A percentile compares a stretch with the other conserved stretches of the same genome.
phyloP scores from a whole-genome alignment of 2,329 filamentous ascomycete genomes.

The Botryotinia convoluta region DNA sequence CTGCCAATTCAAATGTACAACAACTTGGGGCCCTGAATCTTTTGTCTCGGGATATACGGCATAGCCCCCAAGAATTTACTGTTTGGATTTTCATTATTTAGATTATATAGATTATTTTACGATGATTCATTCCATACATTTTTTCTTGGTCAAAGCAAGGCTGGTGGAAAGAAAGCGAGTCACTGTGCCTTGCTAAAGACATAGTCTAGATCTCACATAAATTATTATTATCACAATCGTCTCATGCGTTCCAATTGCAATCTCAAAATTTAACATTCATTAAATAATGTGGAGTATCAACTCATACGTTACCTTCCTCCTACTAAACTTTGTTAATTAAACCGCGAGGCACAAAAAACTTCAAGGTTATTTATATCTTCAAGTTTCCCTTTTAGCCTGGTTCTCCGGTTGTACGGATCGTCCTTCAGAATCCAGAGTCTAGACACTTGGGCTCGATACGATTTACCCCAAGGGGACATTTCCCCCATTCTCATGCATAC shows the following conservation, averaged over 20 bases:
- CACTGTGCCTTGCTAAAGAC: slow-evolving; percentile 1
- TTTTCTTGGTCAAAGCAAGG: background rate
- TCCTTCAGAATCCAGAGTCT: background rate
- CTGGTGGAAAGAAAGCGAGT: background rate
- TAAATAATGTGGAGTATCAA: background rate
- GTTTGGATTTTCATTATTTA: background rate
- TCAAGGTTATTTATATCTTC: slow-evolving; percentile 8
- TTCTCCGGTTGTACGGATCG: background rate
- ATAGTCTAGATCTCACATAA: background rate
- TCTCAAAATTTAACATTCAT: background rate
- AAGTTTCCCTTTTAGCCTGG: background rate
- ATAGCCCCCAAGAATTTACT: background rate
- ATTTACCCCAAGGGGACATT: background rate
- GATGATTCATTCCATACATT: background rate
- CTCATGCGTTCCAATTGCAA: background rate
- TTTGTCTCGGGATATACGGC: background rate
- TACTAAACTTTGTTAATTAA: background rate
- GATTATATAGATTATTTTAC: background rate
- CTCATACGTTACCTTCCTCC: slow-evolving; percentile 1
- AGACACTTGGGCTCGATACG: background rate
- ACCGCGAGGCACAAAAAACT: background rate
- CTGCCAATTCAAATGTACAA: background rate
- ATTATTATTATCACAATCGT: background rate
- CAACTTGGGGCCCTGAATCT: background rate
- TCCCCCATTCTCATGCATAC: background rate